phyloP scores from a whole-genome alignment of 148 eudicot species.

The Spergularia bocconei region DNA sequence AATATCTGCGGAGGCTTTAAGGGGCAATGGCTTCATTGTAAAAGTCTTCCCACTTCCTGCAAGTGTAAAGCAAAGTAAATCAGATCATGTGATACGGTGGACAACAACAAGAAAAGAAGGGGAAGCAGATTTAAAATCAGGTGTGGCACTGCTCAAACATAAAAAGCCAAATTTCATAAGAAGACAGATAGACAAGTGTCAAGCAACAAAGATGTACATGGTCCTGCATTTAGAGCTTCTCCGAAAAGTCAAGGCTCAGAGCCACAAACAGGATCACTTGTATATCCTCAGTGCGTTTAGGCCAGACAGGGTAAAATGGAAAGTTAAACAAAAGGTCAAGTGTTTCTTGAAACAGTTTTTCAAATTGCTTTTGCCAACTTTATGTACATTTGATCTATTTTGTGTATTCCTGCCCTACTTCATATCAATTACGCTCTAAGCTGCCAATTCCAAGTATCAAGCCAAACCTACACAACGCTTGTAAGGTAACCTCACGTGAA shows the following conservation, averaged over 20 bases:
- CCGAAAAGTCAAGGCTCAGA: neutral
- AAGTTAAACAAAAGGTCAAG: neutral
- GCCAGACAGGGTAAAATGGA: conserved; percentile 1
- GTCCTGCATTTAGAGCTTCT: neutral
- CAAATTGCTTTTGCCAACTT: neutral
- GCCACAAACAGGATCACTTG: neutral
- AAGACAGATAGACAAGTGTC: neutral
- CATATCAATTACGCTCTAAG: neutral
- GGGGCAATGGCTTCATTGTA: conserved; percentile 97
- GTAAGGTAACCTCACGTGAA: neutral
- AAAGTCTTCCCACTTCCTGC: conserved; percentile 97
- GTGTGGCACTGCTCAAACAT: conserved; percentile 3
- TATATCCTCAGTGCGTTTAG: neutral
- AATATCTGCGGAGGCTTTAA: conserved; percentile 84
- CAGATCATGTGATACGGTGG: neutral
- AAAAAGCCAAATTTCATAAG: neutral
- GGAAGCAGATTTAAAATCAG: neutral
- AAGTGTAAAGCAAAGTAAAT: conserved; percentile 22
- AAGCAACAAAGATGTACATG: conserved; percentile 9
- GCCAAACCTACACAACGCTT: neutral
- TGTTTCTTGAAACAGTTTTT: neutral
- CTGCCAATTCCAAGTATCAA: neutral
- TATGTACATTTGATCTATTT: neutral
- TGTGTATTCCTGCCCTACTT: neutral
- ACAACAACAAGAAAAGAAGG: neutral